Percentiles rank a stretch among this genome's conserved stretches.
Evolutionary conservation across 2,329 filamentous ascomycete genomes (phyloP).

Genomic region (Fusarium siculi): DNA sequence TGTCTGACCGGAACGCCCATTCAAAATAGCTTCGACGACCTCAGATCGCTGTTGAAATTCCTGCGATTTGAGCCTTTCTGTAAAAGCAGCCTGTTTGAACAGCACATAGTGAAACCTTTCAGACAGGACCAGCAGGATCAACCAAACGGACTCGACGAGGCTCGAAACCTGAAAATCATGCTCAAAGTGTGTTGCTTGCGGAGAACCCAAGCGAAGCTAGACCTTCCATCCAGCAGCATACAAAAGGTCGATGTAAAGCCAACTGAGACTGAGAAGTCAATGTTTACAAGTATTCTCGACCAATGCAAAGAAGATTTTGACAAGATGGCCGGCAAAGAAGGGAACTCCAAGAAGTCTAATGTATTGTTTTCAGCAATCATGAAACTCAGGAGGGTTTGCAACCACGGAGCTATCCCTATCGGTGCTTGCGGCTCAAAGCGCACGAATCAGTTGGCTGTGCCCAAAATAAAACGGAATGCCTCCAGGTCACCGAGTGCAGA

Average conservation of each 20-base stretch:
- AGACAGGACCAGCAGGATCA: fast-evolving
- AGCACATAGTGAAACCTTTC: background rate
- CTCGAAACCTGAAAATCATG: background rate
- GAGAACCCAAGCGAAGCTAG: fast-evolving
- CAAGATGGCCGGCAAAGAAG: background rate
- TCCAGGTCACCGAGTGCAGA: background rate
- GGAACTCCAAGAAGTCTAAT: background rate
- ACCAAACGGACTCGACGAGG: fast-evolving
- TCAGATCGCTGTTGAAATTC: background rate
- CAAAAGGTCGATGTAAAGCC: fast-evolving
- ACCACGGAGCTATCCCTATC: background rate
- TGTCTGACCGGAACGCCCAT: background rate
- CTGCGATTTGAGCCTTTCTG: background rate
- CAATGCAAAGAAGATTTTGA: constrained; percentile 2
- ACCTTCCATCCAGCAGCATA: fast-evolving
- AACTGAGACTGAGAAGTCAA: fast-evolving
- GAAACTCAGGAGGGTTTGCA: constrained; percentile 11
- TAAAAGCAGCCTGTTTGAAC: fast-evolving
- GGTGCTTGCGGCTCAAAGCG: fast-evolving
- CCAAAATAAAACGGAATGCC: fast-evolving
- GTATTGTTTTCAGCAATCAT: background rate
- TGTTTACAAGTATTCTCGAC: fast-evolving
- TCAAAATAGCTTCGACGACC: background rate
- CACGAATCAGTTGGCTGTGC: fast-evolving
- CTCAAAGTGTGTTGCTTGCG: background rate